A percentile compares a stretch with the other conserved stretches of the same genome.
Conservation (phyloP, 2,329 filamentous ascomycete species). For the Ceratocystis cacaofunesta region DNA sequence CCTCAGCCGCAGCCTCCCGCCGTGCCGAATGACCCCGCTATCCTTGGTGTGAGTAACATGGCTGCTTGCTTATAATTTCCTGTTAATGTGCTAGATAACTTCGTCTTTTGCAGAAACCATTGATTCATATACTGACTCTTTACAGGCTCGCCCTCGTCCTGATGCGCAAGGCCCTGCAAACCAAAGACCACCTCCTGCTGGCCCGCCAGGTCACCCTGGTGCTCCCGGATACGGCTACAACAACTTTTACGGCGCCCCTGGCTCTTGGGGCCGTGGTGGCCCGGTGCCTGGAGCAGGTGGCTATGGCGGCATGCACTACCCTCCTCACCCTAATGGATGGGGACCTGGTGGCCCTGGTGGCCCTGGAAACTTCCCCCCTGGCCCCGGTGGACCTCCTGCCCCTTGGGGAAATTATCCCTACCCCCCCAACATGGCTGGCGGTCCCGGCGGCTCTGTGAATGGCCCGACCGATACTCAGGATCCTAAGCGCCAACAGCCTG, state of each 20-base stretch:
- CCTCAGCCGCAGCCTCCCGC: conserved; percentile 58
- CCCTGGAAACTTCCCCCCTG: conserved; percentile 53
- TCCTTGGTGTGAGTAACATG: conserved; percentile 74
- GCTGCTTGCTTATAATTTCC: neutral
- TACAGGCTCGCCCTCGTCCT: conserved; percentile 17
- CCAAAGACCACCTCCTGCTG: conserved; percentile 5
- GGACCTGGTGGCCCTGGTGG: conserved; percentile 61
- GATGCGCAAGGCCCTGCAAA: conserved; percentile 12
- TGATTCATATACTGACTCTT: neutral
- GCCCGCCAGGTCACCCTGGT: conserved; percentile 9
- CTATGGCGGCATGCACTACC: conserved; percentile 50
- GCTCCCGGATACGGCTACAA: conserved; percentile 16
- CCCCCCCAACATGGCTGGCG: conserved; percentile 30
- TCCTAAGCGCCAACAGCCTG: conserved; percentile 19
- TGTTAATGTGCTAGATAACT: neutral
- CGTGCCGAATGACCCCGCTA: conserved; percentile 88
- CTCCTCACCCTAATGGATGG: conserved; percentile 56
- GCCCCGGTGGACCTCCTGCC: conserved; percentile 37
- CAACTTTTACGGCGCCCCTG: conserved; percentile 38
- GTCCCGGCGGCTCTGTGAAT: conserved; percentile 10
- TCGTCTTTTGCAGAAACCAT: neutral
- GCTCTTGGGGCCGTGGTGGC: conserved; percentile 41
- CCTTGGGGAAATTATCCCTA: conserved; percentile 45
- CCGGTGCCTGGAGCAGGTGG: conserved; percentile 24
- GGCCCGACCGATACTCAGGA: conserved; percentile 11